These are phyloP conservation scores for Fraxinus sp. DNA, from an alignment of 305 asterid species.

Conservation along the genomic window DNA sequence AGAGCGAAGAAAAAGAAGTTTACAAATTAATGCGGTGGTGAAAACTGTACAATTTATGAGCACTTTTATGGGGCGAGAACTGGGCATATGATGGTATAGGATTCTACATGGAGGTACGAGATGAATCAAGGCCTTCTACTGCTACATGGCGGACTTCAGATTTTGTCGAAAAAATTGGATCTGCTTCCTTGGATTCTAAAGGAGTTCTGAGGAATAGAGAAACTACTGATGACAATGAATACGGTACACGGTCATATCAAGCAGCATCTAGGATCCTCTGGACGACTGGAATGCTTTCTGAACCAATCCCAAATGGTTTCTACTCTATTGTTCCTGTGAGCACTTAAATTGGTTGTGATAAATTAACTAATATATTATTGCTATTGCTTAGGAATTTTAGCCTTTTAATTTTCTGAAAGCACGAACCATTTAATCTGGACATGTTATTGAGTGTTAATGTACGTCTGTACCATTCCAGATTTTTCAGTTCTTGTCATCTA, in stretches of 20 bases:
- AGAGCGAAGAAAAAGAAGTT: conserved; percentile 31
- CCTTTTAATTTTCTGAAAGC: conserved; percentile 14
- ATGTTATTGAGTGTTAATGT: not conserved
- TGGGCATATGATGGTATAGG: conserved; percentile 37
- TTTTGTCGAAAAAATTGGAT: conserved; percentile 64
- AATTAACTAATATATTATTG: conserved; percentile 1
- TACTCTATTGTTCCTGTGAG: conserved; percentile 93
- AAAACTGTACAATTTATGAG: conserved; percentile 27
- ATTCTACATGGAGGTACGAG: conserved; percentile 62
- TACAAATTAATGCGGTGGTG: conserved; percentile 26
- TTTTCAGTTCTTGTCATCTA: not conserved
- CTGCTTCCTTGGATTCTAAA: conserved; percentile 62
- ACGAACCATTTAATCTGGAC: not conserved
- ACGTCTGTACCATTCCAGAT: not conserved
- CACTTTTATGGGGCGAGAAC: conserved; percentile 34
- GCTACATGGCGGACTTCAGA: conserved; percentile 73
- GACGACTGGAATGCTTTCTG: conserved; percentile 85
- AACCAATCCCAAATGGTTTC: conserved; percentile 91
- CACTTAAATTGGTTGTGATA: conserved; percentile 25
- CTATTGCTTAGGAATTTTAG: conserved; percentile 14
- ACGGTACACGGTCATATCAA: conserved; percentile 41
- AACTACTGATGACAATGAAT: conserved; percentile 42
- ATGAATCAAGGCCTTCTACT: conserved; percentile 55
- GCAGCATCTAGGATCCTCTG: conserved; percentile 85
- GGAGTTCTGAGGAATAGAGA: conserved; percentile 45